Percentiles rank a stretch among this genome's conserved stretches.
Conservation (phyloP, 495 filamentous ascomycete genomes). For the Neurospora sp. region DNA sequence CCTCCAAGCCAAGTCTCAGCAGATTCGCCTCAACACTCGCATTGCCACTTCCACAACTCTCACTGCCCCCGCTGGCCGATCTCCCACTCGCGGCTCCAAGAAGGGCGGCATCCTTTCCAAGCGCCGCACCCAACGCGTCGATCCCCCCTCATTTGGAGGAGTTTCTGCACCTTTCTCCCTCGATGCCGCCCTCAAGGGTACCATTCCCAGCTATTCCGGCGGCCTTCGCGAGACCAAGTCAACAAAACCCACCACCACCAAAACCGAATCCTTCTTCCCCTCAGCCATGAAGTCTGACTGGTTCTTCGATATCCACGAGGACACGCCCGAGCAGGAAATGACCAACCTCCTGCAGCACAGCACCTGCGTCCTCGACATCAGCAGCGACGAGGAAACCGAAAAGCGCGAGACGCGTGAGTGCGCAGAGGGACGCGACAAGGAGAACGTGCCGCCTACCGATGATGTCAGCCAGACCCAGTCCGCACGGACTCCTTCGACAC, state of each 20-base stretch:
- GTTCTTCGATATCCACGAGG: constrained; percentile 94
- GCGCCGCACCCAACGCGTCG: constrained; percentile 50
- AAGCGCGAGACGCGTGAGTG: constrained; percentile 42
- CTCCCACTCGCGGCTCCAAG: constrained; percentile 40
- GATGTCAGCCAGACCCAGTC: constrained; percentile 41
- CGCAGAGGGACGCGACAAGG: constrained; percentile 62
- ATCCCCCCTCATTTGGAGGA: constrained; percentile 41
- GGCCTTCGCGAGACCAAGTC: constrained; percentile 13
- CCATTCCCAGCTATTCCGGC: constrained; percentile 46
- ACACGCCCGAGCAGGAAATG: constrained; percentile 78
- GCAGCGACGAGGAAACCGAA: constrained; percentile 54
- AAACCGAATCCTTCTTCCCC: constrained; percentile 9
- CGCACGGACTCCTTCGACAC: constrained; percentile 6
- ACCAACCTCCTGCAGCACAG: constrained; percentile 87
- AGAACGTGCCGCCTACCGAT: constrained; percentile 77
- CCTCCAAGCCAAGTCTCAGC: constrained; percentile 37
- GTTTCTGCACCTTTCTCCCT: constrained; percentile 58
- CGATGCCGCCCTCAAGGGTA: constrained; percentile 64
- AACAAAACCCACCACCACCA: constrained; percentile 1
- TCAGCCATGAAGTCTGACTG: constrained; percentile 50
- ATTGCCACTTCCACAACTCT: constrained; percentile 33
- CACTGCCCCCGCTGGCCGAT: constrained; percentile 52
- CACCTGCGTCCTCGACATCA: constrained; percentile 77
- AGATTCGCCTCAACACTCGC: constrained; percentile 31
- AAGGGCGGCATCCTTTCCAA: constrained; percentile 52